Evolutionary conservation across 495 filamentous ascomycete species (phyloP), one percentile per base, ranked within the genome.

Genomic region (Acidomyces sp.): DNA sequence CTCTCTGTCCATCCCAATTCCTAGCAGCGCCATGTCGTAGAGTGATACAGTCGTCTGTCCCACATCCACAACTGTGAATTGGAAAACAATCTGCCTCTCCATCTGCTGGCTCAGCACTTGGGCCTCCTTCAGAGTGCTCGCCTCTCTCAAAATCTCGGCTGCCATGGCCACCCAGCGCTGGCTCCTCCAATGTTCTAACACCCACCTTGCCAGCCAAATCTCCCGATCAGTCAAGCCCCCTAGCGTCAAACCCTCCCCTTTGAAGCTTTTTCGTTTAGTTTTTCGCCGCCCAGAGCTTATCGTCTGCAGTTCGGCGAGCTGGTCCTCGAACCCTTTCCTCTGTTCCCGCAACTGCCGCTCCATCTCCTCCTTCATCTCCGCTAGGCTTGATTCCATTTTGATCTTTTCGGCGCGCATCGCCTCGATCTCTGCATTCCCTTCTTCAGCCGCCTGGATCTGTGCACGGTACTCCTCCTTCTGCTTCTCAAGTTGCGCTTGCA

Each of bases 31-130:
- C 49, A 96, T 78, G 59, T 97, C 90, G 57, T 97, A 97, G 3
- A 84, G 93, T 5, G 92, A 96, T 42, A 77, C 83, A 55, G 87
- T 73, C 33, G 77, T 74, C 51, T 96, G 87, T 1, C 90, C 90
- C 51, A 80, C 67, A 45, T 92, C 86, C 20, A 96, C 74, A 41
- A 96, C 74, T 13, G 85, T 80, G 56, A 94, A 96, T 60, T 97
- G 90, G 61, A 97, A 97, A 24, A 88, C 82, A 12, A 94, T 80
- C 48, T 76, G 76, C 62, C 94, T 90, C 51, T 90, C 85, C 71
- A 97, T 82, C 46, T 86, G 85, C 43, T 93, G 85, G 62, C 92
- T 95, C 82, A 97, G 88, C 35, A 97, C 76, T 56, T 97, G 90
- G 3, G 88, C 92, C 57, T 97, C 90, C 59, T 97, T 97, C 28